Evolutionary conservation across 2,329 filamentous ascomycete species (phyloP).

Genomic region (Colletotrichum graminicola): DNA sequence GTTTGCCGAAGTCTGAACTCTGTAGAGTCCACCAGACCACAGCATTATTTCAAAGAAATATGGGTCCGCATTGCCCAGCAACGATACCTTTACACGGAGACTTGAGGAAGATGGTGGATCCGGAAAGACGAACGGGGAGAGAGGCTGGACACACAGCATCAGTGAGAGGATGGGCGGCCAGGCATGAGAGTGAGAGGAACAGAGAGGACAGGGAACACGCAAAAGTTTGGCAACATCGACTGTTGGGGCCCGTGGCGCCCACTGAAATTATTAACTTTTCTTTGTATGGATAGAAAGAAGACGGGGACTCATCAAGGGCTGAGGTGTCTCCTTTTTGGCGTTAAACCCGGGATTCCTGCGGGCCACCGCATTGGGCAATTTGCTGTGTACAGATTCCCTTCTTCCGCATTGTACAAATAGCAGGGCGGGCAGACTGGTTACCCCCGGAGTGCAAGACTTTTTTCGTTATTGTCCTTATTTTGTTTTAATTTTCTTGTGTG

Average conservation of each 20-base stretch:
- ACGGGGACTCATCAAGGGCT: constrained; percentile 66
- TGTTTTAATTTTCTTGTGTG: too few relatives aligned
- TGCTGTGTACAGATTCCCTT: constrained; percentile 14
- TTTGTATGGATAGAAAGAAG: constrained; percentile 47
- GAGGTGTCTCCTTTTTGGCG: constrained; percentile 60
- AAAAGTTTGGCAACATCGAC: constrained; percentile 17
- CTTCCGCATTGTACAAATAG: constrained; percentile 29
- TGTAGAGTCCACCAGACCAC: constrained; percentile 12
- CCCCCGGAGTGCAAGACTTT: constrained; percentile 1
- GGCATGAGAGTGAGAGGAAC: neutral
- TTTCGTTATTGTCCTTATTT: neutral
- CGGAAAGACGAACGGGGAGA: constrained; percentile 22
- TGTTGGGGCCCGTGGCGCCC: constrained; percentile 21
- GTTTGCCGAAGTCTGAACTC: constrained; percentile 20
- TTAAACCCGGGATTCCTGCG: constrained; percentile 23
- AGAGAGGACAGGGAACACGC: neutral
- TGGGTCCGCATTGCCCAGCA: constrained; percentile 10
- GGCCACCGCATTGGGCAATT: constrained; percentile 4
- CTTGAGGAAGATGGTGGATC: constrained; percentile 3
- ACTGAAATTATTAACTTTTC: constrained; percentile 19
- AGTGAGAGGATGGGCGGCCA: constrained; percentile 2
- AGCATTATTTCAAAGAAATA: constrained; percentile 12
- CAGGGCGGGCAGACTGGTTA: neutral
- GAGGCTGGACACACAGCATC: neutral
- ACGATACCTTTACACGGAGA: constrained; percentile 10